phyloP scores from a whole-genome alignment of 176 grass and related monocot species.

The Metroxylon sagu region DNA sequence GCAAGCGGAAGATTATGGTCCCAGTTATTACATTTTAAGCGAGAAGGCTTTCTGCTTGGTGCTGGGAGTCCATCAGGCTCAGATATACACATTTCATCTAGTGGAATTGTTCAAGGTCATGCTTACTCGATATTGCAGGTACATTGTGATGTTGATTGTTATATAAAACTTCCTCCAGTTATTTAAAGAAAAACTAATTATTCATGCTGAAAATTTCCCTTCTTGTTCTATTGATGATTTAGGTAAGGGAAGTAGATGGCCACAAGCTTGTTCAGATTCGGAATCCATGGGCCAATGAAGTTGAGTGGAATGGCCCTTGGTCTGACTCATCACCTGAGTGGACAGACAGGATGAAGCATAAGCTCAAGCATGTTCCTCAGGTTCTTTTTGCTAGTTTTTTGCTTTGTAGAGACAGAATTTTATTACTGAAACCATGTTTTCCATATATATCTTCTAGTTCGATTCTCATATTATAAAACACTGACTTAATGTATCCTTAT shows the following conservation, averaged over 20 bases:
- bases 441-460: no score
- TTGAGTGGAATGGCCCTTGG: conserved; percentile 99
- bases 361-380: conserved; percentile 96
- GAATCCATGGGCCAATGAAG: conserved; percentile 98
- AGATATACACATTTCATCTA: conserved; percentile 88
- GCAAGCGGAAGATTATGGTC: conserved; percentile 97
- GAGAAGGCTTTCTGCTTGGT: conserved; percentile 96
- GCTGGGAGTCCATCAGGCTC: conserved; percentile 97
- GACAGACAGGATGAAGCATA: conserved; percentile 97
- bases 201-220: not conserved
- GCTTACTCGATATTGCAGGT: conserved; percentile 99
- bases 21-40: conserved; percentile 90
- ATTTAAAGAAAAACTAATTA: not conserved
- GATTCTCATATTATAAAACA: no score
- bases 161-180: conserved; percentile 12
- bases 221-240: conserved; percentile 21
- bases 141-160: not conserved
- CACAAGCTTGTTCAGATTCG: conserved; percentile 98
- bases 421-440: not conserved
- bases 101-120: conserved; percentile 97
- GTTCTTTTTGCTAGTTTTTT: conserved; percentile 22
- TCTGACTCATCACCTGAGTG: conserved; percentile 85
- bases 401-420: conserved; percentile 14
- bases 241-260: conserved; percentile 96
- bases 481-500: no score